A percentile compares a stretch with the other conserved stretches of the same genome.
These are phyloP conservation scores for Ustilago loliicola DNA, from an alignment of 1,284 basidiomycete species.

Conservation along the genomic window DNA sequence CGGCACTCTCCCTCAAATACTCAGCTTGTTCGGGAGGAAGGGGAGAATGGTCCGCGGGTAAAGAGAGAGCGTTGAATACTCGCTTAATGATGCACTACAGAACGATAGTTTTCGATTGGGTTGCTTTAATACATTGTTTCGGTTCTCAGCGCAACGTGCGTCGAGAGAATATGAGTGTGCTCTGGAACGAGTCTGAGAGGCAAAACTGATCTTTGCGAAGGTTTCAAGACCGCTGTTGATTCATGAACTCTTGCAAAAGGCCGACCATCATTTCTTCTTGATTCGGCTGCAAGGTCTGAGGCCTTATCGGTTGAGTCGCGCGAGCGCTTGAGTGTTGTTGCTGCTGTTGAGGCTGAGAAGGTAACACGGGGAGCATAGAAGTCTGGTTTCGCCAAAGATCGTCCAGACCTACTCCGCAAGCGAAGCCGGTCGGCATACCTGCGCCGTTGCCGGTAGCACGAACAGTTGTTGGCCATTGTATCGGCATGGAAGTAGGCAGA, in stretches of 20 bases:
- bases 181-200: neutral
- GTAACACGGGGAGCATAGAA: neutral
- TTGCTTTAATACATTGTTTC: neutral
- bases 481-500: neutral
- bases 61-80: neutral
- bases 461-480: neutral
- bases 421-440: neutral
- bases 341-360: constrained; percentile 10
- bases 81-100: too few relatives aligned
- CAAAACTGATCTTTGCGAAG: too few relatives aligned
- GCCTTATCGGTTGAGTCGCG: neutral
- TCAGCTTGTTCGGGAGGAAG: neutral
- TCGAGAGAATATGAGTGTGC: neutral
- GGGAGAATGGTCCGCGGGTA: neutral
- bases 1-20: neutral
- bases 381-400: neutral
- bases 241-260: constrained; percentile 17
- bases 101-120: neutral
- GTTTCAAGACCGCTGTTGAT: constrained; percentile 1
- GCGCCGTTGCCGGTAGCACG: neutral
- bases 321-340: neutral
- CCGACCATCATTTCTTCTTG: constrained; percentile 22
- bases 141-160: neutral
- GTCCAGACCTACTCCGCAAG: neutral
- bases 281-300: neutral